Conservation (phyloP, 257 asterid genomes). For the Jaltomata sinuosa region DNA sequence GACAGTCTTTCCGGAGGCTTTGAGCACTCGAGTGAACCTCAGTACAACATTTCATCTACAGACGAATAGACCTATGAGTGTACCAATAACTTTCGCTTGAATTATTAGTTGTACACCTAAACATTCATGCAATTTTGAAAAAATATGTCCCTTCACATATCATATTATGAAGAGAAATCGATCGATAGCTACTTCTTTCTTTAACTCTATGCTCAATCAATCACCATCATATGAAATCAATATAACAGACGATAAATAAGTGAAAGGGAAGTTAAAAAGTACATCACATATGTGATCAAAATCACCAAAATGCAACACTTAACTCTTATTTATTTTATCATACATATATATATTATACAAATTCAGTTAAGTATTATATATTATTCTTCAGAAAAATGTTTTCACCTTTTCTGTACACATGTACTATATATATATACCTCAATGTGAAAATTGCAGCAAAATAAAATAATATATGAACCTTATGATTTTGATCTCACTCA, state of each 20-base stretch:
- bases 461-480: neutral
- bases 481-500: constrained; percentile 8
- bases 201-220: neutral
- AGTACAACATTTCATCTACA: no score
- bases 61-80: no score
- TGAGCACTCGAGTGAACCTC: no score
- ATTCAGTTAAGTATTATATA: neutral
- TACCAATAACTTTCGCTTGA: no score
- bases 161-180: no score
- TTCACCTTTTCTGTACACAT: neutral
- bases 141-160: no score
- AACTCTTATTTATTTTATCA: neutral
- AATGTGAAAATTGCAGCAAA: neutral
- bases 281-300: neutral
- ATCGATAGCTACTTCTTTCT: no score
- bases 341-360: neutral
- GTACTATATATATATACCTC: neutral
- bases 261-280: neutral
- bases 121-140: no score
- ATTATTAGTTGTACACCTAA: no score
- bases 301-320: neutral
- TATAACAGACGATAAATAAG: neutral
- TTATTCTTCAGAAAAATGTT: neutral
- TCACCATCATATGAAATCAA: neutral
- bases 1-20: no score